A percentile compares a stretch with the other conserved stretches of the same genome.
Evolutionary conservation across 805 yeast genomes (phyloP).

Genomic region (Teunomyces stri): DNA sequence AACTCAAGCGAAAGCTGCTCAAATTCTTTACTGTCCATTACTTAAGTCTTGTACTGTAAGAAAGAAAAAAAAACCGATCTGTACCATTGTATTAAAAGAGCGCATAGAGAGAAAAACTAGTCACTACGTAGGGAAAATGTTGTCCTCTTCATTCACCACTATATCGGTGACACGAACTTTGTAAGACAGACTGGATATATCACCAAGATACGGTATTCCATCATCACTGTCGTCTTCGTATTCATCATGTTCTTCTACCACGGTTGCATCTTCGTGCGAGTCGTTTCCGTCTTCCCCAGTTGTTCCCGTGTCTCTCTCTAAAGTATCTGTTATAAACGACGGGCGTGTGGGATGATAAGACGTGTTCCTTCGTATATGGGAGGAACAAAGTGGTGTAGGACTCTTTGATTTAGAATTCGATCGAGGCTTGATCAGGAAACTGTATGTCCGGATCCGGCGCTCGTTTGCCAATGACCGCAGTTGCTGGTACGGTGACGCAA

Average conservation of each 20-base stretch:
- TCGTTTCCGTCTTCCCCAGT: neutral
- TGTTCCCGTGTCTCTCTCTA: slow-evolving; percentile 4
- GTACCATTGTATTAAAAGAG: neutral
- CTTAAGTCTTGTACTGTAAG: neutral
- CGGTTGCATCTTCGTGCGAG: slow-evolving; percentile 1
- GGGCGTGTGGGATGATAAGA: slow-evolving; percentile 27
- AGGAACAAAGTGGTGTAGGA: neutral
- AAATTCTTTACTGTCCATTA: slow-evolving; percentile 25
- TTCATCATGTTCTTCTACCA: slow-evolving; percentile 19
- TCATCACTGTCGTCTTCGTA: neutral
- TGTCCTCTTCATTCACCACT: slow-evolving; percentile 34
- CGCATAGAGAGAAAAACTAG: slow-evolving; percentile 2
- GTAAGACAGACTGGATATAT: slow-evolving; percentile 23
- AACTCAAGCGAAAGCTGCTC: slow-evolving; percentile 45
- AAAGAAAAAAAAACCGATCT: neutral
- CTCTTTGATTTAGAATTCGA: slow-evolving; percentile 4
- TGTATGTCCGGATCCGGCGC: slow-evolving; percentile 24
- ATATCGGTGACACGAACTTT: slow-evolving; percentile 44
- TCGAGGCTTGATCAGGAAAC: slow-evolving; percentile 14
- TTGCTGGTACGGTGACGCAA: slow-evolving; percentile 71
- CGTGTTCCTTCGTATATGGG: slow-evolving; percentile 26
- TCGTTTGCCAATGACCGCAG: slow-evolving; percentile 36
- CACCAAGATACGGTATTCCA: slow-evolving; percentile 21
- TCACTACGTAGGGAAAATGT: slow-evolving; percentile 21
- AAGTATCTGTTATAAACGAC: slow-evolving; percentile 13